Conservation (phyloP, 257 asterid genomes). For the Asclepias syriaca region DNA sequence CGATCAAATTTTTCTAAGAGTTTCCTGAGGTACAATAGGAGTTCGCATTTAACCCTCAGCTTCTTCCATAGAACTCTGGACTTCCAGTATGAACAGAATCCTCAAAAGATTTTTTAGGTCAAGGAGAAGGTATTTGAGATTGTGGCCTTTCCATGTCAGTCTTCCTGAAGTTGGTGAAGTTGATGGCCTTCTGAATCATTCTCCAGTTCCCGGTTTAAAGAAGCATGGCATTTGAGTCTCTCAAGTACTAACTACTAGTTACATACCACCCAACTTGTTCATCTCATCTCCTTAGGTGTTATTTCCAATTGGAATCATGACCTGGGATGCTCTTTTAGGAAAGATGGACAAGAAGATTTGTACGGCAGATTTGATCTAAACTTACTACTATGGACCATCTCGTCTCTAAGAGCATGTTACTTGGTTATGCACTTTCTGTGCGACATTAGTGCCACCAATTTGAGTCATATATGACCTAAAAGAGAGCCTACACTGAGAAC, state of each 20-base stretch:
- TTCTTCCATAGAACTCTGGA: background rate
- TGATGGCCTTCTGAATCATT: slow-evolving; percentile 2
- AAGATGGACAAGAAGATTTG: slow-evolving; percentile 2
- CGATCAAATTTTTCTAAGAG: background rate
- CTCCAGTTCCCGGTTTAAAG: background rate
- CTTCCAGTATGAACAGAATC: background rate
- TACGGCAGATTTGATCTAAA: background rate
- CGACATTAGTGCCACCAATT: background rate
- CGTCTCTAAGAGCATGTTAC: background rate
- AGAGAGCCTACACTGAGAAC: background rate
- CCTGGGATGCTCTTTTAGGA: background rate
- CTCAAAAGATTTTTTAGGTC: slow-evolving; percentile 1
- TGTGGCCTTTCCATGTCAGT: background rate
- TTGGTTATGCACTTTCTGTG: slow-evolving; percentile 1
- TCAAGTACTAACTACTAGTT: background rate
- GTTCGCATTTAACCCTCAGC: background rate
- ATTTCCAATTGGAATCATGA: slow-evolving; percentile 6
- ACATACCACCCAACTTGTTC: background rate
- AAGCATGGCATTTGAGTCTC: background rate
- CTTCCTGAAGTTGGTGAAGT: background rate
- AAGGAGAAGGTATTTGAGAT: background rate
- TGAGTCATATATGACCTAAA: background rate
- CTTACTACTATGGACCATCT: slow-evolving; percentile 1
- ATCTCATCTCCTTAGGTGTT: background rate
- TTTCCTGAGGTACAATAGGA: background rate